These are phyloP conservation scores for Calocybe gambosa DNA, from an alignment of 1,284 basidiomycete species.

Conservation along the genomic window DNA sequence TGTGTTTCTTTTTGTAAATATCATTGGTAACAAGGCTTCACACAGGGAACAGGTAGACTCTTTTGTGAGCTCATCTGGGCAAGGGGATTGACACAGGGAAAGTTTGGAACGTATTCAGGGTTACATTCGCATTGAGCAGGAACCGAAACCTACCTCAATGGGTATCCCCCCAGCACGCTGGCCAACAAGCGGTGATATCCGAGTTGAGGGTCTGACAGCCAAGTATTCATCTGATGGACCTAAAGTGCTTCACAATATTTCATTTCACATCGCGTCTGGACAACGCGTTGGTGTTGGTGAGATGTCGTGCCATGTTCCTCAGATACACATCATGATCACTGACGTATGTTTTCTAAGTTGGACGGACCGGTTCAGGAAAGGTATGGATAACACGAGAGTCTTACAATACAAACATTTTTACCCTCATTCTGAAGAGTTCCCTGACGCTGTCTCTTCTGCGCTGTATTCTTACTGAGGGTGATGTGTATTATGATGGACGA, in stretches of 20 bases:
- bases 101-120: conserved; percentile 73
- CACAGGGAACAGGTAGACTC: conserved; percentile 42
- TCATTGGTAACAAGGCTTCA: neutral
- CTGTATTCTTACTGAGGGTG: conserved; percentile 53
- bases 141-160: conserved; percentile 41
- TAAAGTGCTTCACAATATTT: conserved; percentile 48
- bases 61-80: neutral
- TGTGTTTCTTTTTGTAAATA: neutral
- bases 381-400: conserved; percentile 26
- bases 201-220: conserved; percentile 57
- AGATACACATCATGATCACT: neutral
- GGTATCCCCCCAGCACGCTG: conserved; percentile 71
- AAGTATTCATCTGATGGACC: conserved; percentile 47
- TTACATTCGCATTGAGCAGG: conserved; percentile 70
- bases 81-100: conserved; percentile 1
- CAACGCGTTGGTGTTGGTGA: conserved; percentile 57
- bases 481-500: conserved; percentile 47
- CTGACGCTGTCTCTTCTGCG: conserved; percentile 47
- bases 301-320: conserved; percentile 7
- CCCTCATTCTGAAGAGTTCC: conserved; percentile 31
- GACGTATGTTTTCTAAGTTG: conserved; percentile 39
- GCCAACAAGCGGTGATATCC: conserved; percentile 67
- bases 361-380: conserved; percentile 74
- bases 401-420: conserved; percentile 31
- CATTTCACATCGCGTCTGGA: conserved; percentile 51